Percentiles rank a stretch among this genome's conserved stretches.
Conservation (phyloP, 2,329 filamentous ascomycete genomes). For the Fusarium avenaceum region DNA sequence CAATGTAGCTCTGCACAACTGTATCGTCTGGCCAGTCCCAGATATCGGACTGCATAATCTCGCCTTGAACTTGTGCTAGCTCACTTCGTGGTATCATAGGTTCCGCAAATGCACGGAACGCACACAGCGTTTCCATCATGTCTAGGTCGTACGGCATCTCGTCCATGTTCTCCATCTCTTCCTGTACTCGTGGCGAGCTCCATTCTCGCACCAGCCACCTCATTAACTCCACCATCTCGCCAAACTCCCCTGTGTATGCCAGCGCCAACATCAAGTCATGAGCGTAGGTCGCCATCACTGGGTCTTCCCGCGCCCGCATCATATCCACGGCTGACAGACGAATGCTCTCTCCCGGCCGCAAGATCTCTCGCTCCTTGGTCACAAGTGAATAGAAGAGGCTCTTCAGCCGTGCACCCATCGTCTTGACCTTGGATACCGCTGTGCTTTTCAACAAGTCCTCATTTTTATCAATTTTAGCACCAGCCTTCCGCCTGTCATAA, state of each 20-base stretch:
- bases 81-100: conserved; percentile 55
- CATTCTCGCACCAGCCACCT: conserved; percentile 70
- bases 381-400: conserved; percentile 48
- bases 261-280: conserved; percentile 75
- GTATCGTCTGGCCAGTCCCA: conserved; percentile 58
- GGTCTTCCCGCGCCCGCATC: conserved; percentile 53
- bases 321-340: conserved; percentile 52
- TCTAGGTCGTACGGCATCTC: conserved; percentile 53
- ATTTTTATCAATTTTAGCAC: conserved; percentile 9
- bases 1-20: conserved; percentile 54
- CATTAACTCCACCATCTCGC: conserved; percentile 69
- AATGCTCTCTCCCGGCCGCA: conserved; percentile 33
- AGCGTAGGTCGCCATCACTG: conserved; percentile 55
- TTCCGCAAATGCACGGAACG: conserved; percentile 64
- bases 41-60: conserved; percentile 45
- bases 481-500: conserved; percentile 33
- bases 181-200: conserved; percentile 51
- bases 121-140: conserved; percentile 58
- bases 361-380: conserved; percentile 43
- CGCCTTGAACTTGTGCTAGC: conserved; percentile 51
- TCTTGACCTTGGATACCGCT: conserved; percentile 37
- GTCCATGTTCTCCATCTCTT: conserved; percentile 54
- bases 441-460: conserved; percentile 10
- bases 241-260: conserved; percentile 70
- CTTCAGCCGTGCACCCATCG: conserved; percentile 46